Evolutionary conservation across 805 yeast species (phyloP).

Genomic region (Candida anglica): DNA sequence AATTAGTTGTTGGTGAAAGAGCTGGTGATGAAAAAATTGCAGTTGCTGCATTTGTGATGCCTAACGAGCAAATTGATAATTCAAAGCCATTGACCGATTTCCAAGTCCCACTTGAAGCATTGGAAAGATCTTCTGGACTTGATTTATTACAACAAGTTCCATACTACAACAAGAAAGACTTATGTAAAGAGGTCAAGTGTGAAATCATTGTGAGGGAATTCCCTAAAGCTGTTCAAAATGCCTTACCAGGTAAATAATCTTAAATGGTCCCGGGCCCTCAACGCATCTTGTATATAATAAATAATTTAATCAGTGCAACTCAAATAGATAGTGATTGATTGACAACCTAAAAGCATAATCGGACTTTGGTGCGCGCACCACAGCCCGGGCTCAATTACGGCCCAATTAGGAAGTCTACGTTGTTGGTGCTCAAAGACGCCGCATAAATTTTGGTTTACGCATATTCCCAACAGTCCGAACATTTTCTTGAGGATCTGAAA

Average conservation of each 20-base stretch:
- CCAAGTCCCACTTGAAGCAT: slow-evolving; percentile 85
- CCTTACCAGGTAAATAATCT: slow-evolving; percentile 10
- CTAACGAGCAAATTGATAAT: slow-evolving; percentile 79
- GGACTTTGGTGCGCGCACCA: too few relatives aligned
- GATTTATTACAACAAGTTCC: slow-evolving; percentile 74
- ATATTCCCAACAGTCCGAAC: slow-evolving; percentile 3
- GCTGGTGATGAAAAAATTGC: slow-evolving; percentile 46
- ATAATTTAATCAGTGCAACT: neutral
- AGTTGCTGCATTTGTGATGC: slow-evolving; percentile 91
- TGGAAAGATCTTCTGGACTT: slow-evolving; percentile 84
- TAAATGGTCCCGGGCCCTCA: neutral
- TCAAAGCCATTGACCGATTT: slow-evolving; percentile 65
- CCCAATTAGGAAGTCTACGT: too few relatives aligned
- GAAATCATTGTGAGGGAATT: slow-evolving; percentile 80
- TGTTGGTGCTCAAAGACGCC: too few relatives aligned
- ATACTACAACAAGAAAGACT: slow-evolving; percentile 46
- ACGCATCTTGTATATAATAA: neutral
- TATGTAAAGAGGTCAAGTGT: slow-evolving; percentile 81
- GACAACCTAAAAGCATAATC: too few relatives aligned
- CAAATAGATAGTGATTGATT: neutral
- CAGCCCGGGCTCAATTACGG: too few relatives aligned
- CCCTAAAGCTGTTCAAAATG: slow-evolving; percentile 35
- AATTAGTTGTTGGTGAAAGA: slow-evolving; percentile 79
- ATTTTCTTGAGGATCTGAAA: neutral
- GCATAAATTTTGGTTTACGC: too few relatives aligned